A percentile compares a stretch with the other conserved stretches of the same genome.
These are phyloP conservation scores for Lolium multiflorum DNA, from an alignment of 176 grass and related monocot genomes.

Conservation along the genomic window DNA sequence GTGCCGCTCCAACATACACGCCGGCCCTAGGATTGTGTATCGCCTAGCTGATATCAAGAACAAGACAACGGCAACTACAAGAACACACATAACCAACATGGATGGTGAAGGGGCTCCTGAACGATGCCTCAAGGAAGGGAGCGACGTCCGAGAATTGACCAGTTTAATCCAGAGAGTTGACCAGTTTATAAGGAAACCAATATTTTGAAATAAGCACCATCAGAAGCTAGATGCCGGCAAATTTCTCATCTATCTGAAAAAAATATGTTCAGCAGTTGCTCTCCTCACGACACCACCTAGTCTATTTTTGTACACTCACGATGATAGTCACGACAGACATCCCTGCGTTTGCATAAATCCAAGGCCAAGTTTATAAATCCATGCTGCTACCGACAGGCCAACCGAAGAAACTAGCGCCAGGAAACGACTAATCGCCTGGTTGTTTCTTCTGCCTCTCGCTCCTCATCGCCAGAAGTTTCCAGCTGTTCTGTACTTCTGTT, in stretches of 20 bases:
- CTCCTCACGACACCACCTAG: background rate
- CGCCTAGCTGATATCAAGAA: too few relatives aligned
- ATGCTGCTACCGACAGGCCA: slow-evolving; percentile 14
- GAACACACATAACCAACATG: too few relatives aligned
- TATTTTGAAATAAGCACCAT: too few relatives aligned
- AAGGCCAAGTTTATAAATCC: background rate
- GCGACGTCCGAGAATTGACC: too few relatives aligned
- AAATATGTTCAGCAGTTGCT: slow-evolving; percentile 37
- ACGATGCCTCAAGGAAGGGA: too few relatives aligned
- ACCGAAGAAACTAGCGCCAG: background rate
- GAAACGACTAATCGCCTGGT: slow-evolving; percentile 20
- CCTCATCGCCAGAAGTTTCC: background rate
- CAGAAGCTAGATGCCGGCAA: too few relatives aligned
- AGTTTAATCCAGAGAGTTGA: too few relatives aligned
- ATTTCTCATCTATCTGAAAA: background rate
- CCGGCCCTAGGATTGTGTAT: too few relatives aligned
- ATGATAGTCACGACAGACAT: background rate
- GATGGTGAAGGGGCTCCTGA: too few relatives aligned
- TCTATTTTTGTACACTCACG: background rate
- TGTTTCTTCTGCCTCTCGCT: slow-evolving; percentile 20
- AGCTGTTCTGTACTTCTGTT: background rate
- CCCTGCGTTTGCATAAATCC: background rate
- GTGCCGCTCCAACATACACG: too few relatives aligned
- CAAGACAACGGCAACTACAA: too few relatives aligned
- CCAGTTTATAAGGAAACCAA: too few relatives aligned